Evolutionary conservation across 2,329 filamentous ascomycete species (phyloP), one percentile per base, ranked within the genome.

Genomic region (Hansfordia pulvinata): DNA sequence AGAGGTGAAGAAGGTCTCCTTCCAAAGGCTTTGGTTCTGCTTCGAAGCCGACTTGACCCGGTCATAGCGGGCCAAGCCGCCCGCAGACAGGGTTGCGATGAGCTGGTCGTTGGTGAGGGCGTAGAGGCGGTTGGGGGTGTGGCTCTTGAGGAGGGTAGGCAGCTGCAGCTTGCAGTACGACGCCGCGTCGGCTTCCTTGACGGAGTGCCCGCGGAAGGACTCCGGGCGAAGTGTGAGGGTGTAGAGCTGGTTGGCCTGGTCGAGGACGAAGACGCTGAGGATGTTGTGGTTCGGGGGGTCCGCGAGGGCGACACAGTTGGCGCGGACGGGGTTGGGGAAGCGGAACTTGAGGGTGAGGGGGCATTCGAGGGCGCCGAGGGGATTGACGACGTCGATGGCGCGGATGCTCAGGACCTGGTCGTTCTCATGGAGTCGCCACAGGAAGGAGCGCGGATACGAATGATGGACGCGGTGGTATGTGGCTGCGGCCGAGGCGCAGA

Each of bases 361-460:
- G 29, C 80, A 72, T 52, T 92, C 83, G 22, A 62, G 53, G 13
- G 73, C 67, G 38, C 62, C 66, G 34, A 63, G 64, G 37, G 64
- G 69, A 56, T 69, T 85, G 47, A 73, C 78, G 37, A 94, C 57
- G 53, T 98, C 90, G 33, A 82, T 73, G 20, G 74, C 76, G 45
- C 83, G 79, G 26, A 98, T 64, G 54, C 90, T 88, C 40, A 98
- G 63, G 35, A 84, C 62, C 38, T 70, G 80, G 43, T 75, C 73
- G 42, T 83, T 74, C 44, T 93, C 79, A 33, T 94, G 57, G 20
- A 96, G 67, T 40, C 88, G 73, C 90, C 90, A 98, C 25, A 93
- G 65, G 47, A 96, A 92, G 52, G 73, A 83, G 46, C 81, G 76
- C 20, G 90, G 90, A 36, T 78, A 76, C 36, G 69, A 62, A 44